Base-by-base conservation (phyloP, 179 eudicot genomes). In the Pouteria campechiana region DNA sequence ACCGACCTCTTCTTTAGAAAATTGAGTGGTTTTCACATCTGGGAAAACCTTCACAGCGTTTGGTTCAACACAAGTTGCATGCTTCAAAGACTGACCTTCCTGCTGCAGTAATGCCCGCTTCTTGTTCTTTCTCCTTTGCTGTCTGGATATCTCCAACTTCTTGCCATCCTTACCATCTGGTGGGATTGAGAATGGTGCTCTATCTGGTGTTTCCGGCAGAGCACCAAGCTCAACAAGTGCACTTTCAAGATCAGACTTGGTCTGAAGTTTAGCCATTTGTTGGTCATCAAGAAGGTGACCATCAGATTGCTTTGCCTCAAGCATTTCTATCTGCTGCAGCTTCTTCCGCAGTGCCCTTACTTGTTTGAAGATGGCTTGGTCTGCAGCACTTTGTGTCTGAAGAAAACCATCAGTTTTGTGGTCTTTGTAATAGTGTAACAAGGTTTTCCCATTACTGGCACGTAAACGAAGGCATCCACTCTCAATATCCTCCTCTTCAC, bases 311-410 rank as follows among this genome's bases (percentile, higher is more conserved):
- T 83, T 88, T 25, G 67, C 86, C 58, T 92, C 94, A 43, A 92
- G 94, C 69, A 83, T 73, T 68, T 92, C 99, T 67, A 92, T 83
- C 68, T 92, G 99, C 55, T 92, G 99, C 72, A 92, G 60, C 68
- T 92, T 92, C 57, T 88, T 92, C 53, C 77, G 60, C 42, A 83
- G 48, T 17, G 84, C 64, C 42, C 83, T 67, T 19, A 85, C 70
- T 68, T 72, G 70, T 64, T 74, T 83, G 49, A 57, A 43, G 14
- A 51, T 55, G 41, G 55, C 83, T 50, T 72, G 72, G 52, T 63
- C 50, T n/a, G 55, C 70, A 19, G 52, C 75, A 45, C 70, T 62
- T 19, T 49, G 13, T 21, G 79, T 47, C 40, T 69, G 75, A 22
- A 80, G 50, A 61, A 83, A 88, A 65, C 66, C 67, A 55, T 66